phyloP scores from a whole-genome alignment of 2,329 filamentous ascomycete genomes.

The Exophiala bonariae region DNA sequence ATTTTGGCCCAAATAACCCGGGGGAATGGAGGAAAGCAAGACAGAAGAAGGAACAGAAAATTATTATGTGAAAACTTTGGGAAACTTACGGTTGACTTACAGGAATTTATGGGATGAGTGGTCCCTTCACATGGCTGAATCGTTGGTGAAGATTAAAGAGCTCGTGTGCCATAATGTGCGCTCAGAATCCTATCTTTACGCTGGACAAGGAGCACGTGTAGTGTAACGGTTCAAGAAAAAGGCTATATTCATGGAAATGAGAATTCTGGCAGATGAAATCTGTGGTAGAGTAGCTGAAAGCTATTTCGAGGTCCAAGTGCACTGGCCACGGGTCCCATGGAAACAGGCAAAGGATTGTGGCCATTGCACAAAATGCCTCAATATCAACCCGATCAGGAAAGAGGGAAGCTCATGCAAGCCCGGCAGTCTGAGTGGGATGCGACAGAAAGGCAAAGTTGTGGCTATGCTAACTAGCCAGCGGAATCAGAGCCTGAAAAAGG shows the following conservation, averaged over 20 bases:
- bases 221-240: no score
- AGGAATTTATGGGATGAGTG: constrained; percentile 1
- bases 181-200: not conserved
- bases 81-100: not conserved
- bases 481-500: no score
- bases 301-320: no score
- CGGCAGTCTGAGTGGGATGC: not conserved
- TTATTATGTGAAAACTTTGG: not conserved
- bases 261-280: no score
- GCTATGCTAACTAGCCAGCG: no score
- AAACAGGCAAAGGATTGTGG: no score
- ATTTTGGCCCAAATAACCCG: not conserved
- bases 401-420: not conserved
- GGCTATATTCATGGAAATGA: no score
- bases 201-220: not conserved
- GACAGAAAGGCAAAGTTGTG: not conserved
- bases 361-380: constrained; percentile 2
- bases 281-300: no score
- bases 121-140: not conserved
- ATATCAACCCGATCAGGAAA: not conserved
- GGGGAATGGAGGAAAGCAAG: not conserved
- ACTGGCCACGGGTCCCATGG: no score
- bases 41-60: not conserved
- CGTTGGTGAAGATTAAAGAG: not conserved
- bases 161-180: constrained; percentile 1